A percentile compares a stretch with the other conserved stretches of the same genome.
Conservation (phyloP, 208 protist genomes). For the Leishmania arabica region DNA sequence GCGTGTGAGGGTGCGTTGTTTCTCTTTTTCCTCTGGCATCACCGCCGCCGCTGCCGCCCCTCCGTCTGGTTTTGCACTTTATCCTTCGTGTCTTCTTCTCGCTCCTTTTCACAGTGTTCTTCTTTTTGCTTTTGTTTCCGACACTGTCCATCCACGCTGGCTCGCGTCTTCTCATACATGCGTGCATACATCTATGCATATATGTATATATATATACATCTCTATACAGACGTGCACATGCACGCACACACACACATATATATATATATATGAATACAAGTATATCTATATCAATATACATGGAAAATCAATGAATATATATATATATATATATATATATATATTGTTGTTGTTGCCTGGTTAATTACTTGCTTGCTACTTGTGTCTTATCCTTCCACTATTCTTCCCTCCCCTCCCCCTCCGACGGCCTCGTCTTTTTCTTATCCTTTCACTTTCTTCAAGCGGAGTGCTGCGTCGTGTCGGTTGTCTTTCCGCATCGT, state of each 20-base stretch:
- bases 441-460: too few species aligned
- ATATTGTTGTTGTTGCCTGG: not conserved
- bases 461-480: too few species aligned
- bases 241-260: too few species aligned
- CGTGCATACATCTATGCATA: not conserved
- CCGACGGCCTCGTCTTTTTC: not conserved
- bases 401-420: not conserved
- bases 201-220: not conserved
- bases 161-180: not conserved
- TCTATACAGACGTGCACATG: not conserved
- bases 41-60: not conserved
- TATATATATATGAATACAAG: not conserved
- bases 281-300: not conserved
- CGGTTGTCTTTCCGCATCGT: too few species aligned
- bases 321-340: too few species aligned
- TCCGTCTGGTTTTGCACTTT: not conserved
- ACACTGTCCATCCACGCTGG: not conserved
- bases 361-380: too few species aligned
- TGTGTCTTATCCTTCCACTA: not conserved
- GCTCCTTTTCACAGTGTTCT: not conserved
- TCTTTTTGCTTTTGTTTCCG: not conserved
- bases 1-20: not conserved
- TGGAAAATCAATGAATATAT: not conserved
- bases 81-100: not conserved
- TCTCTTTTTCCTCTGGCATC: not conserved